These are phyloP conservation scores for Eucalyptus sp. DNA, from an alignment of 345 rosid species.

Conservation along the genomic window DNA sequence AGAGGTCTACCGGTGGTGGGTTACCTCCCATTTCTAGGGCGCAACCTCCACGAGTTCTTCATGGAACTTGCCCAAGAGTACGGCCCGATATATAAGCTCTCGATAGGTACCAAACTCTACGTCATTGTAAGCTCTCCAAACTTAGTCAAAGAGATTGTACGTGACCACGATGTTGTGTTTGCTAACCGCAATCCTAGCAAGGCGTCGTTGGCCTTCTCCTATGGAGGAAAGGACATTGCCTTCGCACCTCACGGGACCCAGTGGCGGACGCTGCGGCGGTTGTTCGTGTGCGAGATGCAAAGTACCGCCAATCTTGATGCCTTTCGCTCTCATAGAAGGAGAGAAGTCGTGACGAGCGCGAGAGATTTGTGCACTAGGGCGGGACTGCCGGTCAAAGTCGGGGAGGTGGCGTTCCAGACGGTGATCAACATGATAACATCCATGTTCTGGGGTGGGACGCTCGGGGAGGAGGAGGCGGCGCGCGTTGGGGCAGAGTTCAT, in stretches of 20 bases:
- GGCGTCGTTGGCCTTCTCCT: not conserved
- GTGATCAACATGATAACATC: not conserved
- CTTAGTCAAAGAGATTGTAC: conserved; percentile 7
- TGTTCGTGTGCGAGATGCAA: conserved; percentile 7
- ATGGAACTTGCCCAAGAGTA: not conserved
- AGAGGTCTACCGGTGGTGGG: not conserved
- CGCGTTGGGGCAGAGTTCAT: not conserved
- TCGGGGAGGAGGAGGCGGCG: not conserved
- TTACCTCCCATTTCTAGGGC: conserved; percentile 13
- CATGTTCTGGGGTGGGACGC: not conserved
- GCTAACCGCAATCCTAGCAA: conserved; percentile 3
- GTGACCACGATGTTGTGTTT: conserved; percentile 8
- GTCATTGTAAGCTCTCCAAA: conserved; percentile 17
- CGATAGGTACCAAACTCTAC: conserved; percentile 3
- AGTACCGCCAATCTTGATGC: conserved; percentile 3
- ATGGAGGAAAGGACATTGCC: conserved; percentile 14
- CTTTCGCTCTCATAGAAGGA: not conserved
- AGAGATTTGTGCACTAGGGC: not conserved
- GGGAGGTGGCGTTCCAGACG: not conserved
- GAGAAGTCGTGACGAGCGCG: not conserved
- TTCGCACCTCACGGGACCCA: conserved; percentile 3
- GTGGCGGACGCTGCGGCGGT: conserved; percentile 10
- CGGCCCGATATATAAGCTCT: conserved; percentile 16
- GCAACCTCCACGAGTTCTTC: conserved; percentile 9
- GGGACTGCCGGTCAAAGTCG: not conserved